Evolutionary conservation across 1,139 yeast species (phyloP).

Genomic region (Candida sp.): DNA sequence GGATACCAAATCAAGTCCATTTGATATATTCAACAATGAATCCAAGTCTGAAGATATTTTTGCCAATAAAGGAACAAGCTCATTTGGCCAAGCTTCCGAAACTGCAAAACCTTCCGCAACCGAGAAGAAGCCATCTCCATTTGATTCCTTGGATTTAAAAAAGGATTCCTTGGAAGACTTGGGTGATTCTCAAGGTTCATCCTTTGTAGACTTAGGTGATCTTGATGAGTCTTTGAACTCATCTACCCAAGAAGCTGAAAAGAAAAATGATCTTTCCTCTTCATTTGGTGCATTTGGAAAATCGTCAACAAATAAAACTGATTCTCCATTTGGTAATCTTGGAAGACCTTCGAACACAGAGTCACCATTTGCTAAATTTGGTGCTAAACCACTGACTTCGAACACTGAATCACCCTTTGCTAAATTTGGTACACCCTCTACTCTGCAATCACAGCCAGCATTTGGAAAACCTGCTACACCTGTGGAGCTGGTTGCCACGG

Average conservation of each 20-base stretch:
- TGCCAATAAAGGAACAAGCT: not conserved
- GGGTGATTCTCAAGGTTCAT: not conserved
- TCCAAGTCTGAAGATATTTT: not conserved
- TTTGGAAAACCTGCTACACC: too few relatives aligned
- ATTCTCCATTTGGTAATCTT: constrained; percentile 7
- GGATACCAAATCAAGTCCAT: constrained; percentile 7
- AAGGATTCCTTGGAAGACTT: not conserved
- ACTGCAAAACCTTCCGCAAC: not conserved
- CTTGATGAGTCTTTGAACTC: not conserved
- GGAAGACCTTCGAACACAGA: constrained; percentile 1
- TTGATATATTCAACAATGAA: constrained; percentile 5
- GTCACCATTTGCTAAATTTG: constrained; percentile 8
- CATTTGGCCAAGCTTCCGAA: not conserved
- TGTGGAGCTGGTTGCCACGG: too few relatives aligned
- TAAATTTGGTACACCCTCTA: not conserved
- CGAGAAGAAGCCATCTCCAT: constrained; percentile 3
- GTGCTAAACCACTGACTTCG: constrained; percentile 1
- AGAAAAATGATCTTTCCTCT: not conserved
- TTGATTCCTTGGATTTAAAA: constrained; percentile 4
- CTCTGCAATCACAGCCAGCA: constrained; percentile 1
- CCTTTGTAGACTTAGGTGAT: not conserved
- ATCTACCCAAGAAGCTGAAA: not conserved
- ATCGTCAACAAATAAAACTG: not conserved
- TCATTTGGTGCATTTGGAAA: not conserved
- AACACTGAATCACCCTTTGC: constrained; percentile 5